These are phyloP conservation scores for Phytophthora pisi DNA, from an alignment of 352 stramenopile species.

Conservation along the genomic window DNA sequence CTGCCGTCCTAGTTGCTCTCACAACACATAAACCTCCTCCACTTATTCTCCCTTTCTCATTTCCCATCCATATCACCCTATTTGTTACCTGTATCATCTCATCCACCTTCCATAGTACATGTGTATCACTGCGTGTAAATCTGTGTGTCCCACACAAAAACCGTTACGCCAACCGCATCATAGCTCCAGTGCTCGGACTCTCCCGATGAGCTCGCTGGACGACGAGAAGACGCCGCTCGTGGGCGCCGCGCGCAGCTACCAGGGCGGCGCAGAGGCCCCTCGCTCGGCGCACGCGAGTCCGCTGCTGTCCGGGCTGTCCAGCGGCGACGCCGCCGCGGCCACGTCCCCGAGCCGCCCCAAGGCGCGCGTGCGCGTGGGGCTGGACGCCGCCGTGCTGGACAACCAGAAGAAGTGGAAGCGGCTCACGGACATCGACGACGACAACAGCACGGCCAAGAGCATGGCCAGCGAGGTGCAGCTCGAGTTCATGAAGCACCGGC, in stretches of 20 bases:
- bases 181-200: background rate
- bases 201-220: slow-evolving; percentile 28
- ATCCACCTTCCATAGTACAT: background rate
- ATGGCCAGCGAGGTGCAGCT: slow-evolving; percentile 83
- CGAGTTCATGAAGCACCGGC: slow-evolving; percentile 69
- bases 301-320: slow-evolving; percentile 1
- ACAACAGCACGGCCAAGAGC: slow-evolving; percentile 83
- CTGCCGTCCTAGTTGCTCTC: background rate
- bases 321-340: background rate
- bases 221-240: slow-evolving; percentile 55
- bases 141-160: background rate
- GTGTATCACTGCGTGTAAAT: background rate
- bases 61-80: background rate
- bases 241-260: slow-evolving; percentile 13
- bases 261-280: slow-evolving; percentile 2
- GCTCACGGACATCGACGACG: slow-evolving; percentile 73
- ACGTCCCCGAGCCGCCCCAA: slow-evolving; percentile 30
- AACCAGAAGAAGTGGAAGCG: slow-evolving; percentile 88
- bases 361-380: slow-evolving; percentile 53
- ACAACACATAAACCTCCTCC: background rate
- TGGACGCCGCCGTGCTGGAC: slow-evolving; percentile 71
- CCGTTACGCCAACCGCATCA: slow-evolving; percentile 1
- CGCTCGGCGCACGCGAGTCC: background rate
- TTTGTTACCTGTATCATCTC: background rate
- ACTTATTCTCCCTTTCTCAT: background rate